phyloP scores from a whole-genome alignment of 2,329 filamentous ascomycete genomes.

The Claviceps sorghi region DNA sequence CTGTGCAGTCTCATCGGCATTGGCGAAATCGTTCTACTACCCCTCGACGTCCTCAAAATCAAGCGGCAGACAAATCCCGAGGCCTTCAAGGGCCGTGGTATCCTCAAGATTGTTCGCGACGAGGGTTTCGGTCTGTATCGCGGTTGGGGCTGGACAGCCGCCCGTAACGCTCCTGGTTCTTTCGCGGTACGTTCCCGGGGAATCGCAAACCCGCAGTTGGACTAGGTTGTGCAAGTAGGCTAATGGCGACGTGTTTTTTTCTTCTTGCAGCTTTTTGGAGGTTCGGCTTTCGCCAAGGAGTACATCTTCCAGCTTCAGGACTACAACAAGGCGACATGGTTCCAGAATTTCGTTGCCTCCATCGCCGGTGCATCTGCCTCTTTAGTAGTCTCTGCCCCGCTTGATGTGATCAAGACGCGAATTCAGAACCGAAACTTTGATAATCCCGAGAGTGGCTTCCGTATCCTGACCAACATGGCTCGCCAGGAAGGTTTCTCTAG shows the following conservation, averaged over 20 bases:
- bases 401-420: slow-evolving; percentile 96
- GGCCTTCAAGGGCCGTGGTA: slow-evolving; percentile 84
- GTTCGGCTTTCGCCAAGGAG: slow-evolving; percentile 93
- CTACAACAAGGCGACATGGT: slow-evolving; percentile 91
- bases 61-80: slow-evolving; percentile 99
- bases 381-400: slow-evolving; percentile 86
- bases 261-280: slow-evolving; percentile 72
- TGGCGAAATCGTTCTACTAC: slow-evolving; percentile 88
- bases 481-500: slow-evolving; percentile 71
- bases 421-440: slow-evolving; percentile 99
- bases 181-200: slow-evolving; percentile 60
- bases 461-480: slow-evolving; percentile 84
- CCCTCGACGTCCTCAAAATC: slow-evolving; percentile 96
- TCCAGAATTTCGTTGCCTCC: slow-evolving; percentile 94
- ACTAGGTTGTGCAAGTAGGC: neutral
- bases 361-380: slow-evolving; percentile 90
- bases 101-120: slow-evolving; percentile 78
- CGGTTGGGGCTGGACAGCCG: slow-evolving; percentile 95
- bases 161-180: slow-evolving; percentile 88
- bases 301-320: slow-evolving; percentile 80
- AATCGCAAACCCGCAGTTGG: neutral
- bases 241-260: neutral
- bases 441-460: slow-evolving; percentile 86
- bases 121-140: slow-evolving; percentile 94
- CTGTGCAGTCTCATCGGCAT: slow-evolving; percentile 74